These are phyloP conservation scores for Phylloporus scabripes DNA, from an alignment of 768 basidiomycete genomes.

Conservation along the genomic window DNA sequence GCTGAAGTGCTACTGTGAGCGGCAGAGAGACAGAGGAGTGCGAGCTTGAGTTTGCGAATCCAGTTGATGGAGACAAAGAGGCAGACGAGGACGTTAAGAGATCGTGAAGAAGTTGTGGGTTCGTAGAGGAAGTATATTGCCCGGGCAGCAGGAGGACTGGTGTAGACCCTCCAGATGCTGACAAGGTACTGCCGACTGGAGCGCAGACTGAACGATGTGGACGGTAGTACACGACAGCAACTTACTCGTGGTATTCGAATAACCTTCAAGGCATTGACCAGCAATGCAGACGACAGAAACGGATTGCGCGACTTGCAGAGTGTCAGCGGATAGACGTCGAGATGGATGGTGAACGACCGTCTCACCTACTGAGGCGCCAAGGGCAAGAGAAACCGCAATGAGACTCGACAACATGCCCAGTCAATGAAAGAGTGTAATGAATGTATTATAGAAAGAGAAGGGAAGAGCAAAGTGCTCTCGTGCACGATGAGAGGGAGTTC, in stretches of 20 bases:
- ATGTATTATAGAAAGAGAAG: constrained; percentile 9
- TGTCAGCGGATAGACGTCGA: neutral
- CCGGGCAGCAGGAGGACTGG: constrained; percentile 67
- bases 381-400: constrained; percentile 32
- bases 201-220: constrained; percentile 10
- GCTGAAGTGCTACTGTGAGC: constrained; percentile 58
- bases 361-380: constrained; percentile 38
- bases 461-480: constrained; percentile 22
- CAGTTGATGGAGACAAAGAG: constrained; percentile 51
- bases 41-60: constrained; percentile 56
- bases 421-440: constrained; percentile 22
- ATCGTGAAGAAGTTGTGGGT: constrained; percentile 65
- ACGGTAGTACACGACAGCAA: constrained; percentile 17
- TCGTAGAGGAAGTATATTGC: constrained; percentile 65
- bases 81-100: constrained; percentile 62
- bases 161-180: constrained; percentile 47
- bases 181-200: constrained; percentile 66
- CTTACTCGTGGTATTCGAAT: constrained; percentile 64
- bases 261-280: constrained; percentile 82
- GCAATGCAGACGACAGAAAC: constrained; percentile 74
- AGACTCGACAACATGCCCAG: constrained; percentile 38
- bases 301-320: constrained; percentile 47
- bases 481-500: constrained; percentile 1
- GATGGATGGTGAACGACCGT: neutral
- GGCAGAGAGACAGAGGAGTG: constrained; percentile 48